These are phyloP conservation scores for Chenopodium suecicum DNA, from an alignment of 148 eudicot species.

Conservation along the genomic window DNA sequence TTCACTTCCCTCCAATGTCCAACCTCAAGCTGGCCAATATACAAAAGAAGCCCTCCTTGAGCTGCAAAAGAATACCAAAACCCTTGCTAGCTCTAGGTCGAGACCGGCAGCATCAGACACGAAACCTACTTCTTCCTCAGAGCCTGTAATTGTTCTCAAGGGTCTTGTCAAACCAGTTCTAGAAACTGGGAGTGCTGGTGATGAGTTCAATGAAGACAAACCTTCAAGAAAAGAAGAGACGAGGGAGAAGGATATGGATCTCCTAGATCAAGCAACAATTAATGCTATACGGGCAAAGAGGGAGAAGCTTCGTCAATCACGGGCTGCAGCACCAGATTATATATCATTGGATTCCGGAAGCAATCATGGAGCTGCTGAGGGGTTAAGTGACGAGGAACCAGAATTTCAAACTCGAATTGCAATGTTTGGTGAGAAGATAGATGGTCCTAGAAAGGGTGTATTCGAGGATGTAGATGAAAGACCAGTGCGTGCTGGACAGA, in stretches of 20 bases:
- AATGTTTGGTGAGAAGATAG: constrained; percentile 55
- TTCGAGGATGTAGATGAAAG: constrained; percentile 69
- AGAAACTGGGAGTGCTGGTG: constrained; percentile 18
- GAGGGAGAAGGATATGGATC: constrained; percentile 33
- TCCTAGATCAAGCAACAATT: constrained; percentile 63
- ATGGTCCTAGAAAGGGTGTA: constrained; percentile 57
- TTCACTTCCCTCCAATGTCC: constrained; percentile 55
- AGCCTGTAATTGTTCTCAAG: constrained; percentile 71
- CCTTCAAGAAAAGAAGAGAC: constrained; percentile 15
- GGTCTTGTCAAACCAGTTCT: constrained; percentile 59
- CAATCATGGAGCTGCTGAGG: constrained; percentile 91
- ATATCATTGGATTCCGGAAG: constrained; percentile 83
- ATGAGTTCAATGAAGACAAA: constrained; percentile 24
- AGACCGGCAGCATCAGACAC: constrained; percentile 29
- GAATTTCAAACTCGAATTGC: constrained; percentile 84
- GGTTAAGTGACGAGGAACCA: constrained; percentile 95
- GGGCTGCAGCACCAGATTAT: constrained; percentile 77
- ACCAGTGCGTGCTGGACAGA: constrained; percentile 26
- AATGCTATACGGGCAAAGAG: constrained; percentile 63
- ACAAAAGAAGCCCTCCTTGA: constrained; percentile 82
- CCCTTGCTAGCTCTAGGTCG: constrained; percentile 45
- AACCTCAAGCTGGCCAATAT: constrained; percentile 76
- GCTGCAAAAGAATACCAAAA: constrained; percentile 78
- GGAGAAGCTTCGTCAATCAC: constrained; percentile 63
- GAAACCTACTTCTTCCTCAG: constrained; percentile 30